phyloP scores from a whole-genome alignment of 305 asterid genomes.

The Petunia hybrid region DNA sequence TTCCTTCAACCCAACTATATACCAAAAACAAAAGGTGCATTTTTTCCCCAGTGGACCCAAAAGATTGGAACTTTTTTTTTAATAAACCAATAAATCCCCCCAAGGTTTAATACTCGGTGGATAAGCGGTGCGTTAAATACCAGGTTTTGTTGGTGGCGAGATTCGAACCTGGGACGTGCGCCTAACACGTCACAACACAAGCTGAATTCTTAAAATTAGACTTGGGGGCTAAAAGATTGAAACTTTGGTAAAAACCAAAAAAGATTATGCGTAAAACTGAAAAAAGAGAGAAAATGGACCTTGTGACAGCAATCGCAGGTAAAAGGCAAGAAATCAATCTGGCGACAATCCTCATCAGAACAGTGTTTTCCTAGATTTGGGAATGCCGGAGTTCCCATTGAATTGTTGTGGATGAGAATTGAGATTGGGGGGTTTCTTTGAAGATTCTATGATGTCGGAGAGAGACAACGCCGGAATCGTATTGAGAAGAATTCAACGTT shows the following conservation, averaged over 20 bases:
- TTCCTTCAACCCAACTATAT: not conserved
- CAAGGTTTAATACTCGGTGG: too few relatives aligned
- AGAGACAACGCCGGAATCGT: not conserved
- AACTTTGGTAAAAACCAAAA: not conserved
- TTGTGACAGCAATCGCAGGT: constrained; percentile 90
- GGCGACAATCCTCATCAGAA: constrained; percentile 89
- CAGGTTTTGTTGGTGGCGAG: too few relatives aligned
- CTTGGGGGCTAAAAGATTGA: not conserved
- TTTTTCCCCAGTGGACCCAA: not conserved
- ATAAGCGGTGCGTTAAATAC: too few relatives aligned
- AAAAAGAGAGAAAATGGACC: constrained; percentile 45
- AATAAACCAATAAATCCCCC: too few relatives aligned
- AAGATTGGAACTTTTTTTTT: not conserved
- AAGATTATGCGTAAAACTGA: not conserved
- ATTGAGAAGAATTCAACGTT: constrained; percentile 12
- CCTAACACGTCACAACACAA: not conserved
- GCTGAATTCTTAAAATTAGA: not conserved
- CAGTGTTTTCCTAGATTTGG: constrained; percentile 94
- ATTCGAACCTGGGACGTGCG: too few relatives aligned
- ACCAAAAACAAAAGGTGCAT: not conserved
- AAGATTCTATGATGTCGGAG: not conserved
- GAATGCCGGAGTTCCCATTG: constrained; percentile 91
- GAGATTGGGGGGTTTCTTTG: not conserved
- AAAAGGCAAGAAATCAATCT: constrained; percentile 92
- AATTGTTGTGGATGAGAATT: not conserved